These are phyloP conservation scores for Vitis labrusca DNA, from an alignment of 164 flowering plant genomes.

Conservation along the genomic window DNA sequence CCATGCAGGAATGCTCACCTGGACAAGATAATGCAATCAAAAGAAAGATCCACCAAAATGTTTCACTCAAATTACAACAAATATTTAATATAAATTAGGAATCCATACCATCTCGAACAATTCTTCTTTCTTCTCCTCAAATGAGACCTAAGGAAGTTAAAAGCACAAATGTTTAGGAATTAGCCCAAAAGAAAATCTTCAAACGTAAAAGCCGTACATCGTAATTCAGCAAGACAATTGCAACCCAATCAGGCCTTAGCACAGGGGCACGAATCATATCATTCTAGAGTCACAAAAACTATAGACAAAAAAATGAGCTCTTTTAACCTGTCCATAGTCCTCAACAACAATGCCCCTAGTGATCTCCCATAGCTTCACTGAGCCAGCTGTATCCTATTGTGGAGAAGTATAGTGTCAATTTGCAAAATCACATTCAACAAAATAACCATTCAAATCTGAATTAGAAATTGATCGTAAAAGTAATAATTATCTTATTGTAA, in stretches of 20 bases:
- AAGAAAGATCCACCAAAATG: not conserved
- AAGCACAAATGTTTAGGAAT: not conserved
- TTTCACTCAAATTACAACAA: not conserved
- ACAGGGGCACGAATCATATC: no score
- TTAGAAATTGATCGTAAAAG: not conserved
- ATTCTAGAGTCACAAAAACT: not conserved
- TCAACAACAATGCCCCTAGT: conserved; percentile 83
- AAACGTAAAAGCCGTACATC: not conserved
- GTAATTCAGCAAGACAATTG: no score
- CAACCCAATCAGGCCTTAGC: no score
- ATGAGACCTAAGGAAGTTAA: conserved; percentile 57
- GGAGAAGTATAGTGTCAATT: not conserved
- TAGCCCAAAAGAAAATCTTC: not conserved
- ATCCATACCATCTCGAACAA: conserved; percentile 87
- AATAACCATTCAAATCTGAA: not conserved
- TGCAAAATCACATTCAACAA: not conserved
- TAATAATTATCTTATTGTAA: not conserved
- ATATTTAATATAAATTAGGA: not conserved
- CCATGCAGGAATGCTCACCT: conserved; percentile 99
- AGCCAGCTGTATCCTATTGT: conserved; percentile 76
- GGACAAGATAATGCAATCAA: conserved; percentile 16
- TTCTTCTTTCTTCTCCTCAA: conserved; percentile 91
- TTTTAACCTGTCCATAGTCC: conserved; percentile 86
- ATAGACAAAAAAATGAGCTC: not conserved
- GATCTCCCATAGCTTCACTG: conserved; percentile 96